A percentile compares a stretch with the other conserved stretches of the same genome.
Evolutionary conservation across 2,329 filamentous ascomycete genomes (phyloP).

Genomic region (Claviceps maximensis): DNA sequence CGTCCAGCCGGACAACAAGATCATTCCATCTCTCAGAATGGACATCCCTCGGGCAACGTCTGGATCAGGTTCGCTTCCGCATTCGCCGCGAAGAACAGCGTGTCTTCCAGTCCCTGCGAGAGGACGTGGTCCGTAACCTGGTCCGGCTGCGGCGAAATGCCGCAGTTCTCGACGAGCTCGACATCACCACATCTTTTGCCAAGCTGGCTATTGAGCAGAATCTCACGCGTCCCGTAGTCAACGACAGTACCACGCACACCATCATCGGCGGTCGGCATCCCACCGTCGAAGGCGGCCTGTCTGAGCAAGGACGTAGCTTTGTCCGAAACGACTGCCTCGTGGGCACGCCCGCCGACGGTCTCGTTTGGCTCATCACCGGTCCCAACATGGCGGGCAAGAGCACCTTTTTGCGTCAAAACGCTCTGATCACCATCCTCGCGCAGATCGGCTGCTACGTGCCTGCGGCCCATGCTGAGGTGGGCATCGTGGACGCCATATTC

Average conservation of each 20-base stretch:
- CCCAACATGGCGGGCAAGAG: constrained; percentile 99
- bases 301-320: constrained; percentile 68
- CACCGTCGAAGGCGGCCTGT: constrained; percentile 75
- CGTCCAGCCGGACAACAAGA: constrained; percentile 69
- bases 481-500: constrained; percentile 92
- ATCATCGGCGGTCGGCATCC: constrained; percentile 83
- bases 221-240: constrained; percentile 61
- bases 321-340: constrained; percentile 77
- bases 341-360: constrained; percentile 50
- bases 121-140: constrained; percentile 65
- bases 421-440: constrained; percentile 82
- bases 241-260: constrained; percentile 50
- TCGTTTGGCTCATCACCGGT: constrained; percentile 56
- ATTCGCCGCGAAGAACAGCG: constrained; percentile 76
- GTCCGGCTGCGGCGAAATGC: constrained; percentile 82
- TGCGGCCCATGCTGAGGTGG: constrained; percentile 71
- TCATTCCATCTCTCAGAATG: constrained; percentile 77
- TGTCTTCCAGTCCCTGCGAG: constrained; percentile 63
- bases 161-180: constrained; percentile 81
- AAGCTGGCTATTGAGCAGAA: constrained; percentile 60
- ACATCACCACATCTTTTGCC: constrained; percentile 79
- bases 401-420: constrained; percentile 91
- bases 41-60: constrained; percentile 64
- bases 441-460: constrained; percentile 91
- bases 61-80: constrained; percentile 64